A percentile compares a stretch with the other conserved stretches of the same genome.
These are phyloP conservation scores for Yarrowia hollandica DNA, from an alignment of 805 yeast species.

Conservation along the genomic window DNA sequence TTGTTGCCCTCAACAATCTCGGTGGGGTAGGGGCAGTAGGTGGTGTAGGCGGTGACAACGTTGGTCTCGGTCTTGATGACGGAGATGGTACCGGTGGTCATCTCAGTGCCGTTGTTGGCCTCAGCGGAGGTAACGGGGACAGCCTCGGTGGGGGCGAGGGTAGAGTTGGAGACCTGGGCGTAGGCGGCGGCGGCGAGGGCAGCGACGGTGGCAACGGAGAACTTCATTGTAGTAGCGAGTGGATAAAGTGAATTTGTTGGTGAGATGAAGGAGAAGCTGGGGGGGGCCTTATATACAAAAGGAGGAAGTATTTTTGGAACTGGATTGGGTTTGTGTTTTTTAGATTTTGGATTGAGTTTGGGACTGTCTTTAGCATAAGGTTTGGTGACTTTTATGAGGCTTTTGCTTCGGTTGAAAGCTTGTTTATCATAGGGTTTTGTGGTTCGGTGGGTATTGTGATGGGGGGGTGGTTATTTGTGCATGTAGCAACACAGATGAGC, in stretches of 20 bases:
- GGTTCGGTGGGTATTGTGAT: no score
- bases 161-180: slow-evolving; percentile 30
- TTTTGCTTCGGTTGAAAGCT: no score
- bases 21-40: slow-evolving; percentile 82
- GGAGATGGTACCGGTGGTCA: slow-evolving; percentile 46
- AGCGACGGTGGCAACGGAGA: slow-evolving; percentile 33
- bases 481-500: no score
- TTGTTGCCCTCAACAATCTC: slow-evolving; percentile 60
- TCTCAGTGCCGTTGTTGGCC: slow-evolving; percentile 45
- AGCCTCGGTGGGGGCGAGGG: slow-evolving; percentile 20
- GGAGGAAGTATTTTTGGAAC: slow-evolving; percentile 14
- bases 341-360: neutral
- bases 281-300: slow-evolving; percentile 15
- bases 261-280: neutral
- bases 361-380: neutral
- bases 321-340: neutral
- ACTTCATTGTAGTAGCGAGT: slow-evolving; percentile 33
- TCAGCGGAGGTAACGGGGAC: slow-evolving; percentile 37
- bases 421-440: no score
- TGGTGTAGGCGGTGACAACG: slow-evolving; percentile 70
- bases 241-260: slow-evolving; percentile 19
- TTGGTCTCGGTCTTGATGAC: slow-evolving; percentile 39
- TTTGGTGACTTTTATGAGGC: no score
- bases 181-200: slow-evolving; percentile 34
- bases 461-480: no score